Evolutionary conservation across 306 rosid genomes (phyloP).

Genomic region (Lotus japonicus): DNA sequence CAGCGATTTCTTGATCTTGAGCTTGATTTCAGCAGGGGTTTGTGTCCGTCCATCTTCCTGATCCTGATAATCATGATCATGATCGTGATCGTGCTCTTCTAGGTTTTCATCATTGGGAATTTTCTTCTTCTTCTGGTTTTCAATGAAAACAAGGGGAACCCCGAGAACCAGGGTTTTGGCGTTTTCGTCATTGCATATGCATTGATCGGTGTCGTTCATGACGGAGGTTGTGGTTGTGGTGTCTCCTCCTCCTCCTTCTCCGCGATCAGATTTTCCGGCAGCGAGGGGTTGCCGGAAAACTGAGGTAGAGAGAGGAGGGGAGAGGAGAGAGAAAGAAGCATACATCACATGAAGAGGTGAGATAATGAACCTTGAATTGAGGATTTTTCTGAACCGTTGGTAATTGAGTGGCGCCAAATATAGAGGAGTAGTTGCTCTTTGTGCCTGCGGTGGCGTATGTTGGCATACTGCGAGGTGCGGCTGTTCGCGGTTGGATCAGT

Average conservation of each 20-base stretch:
- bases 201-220: slow-evolving; percentile 6
- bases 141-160: neutral
- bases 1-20: slow-evolving; percentile 42
- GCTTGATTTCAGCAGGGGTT: slow-evolving; percentile 26
- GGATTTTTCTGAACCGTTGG: slow-evolving; percentile 27
- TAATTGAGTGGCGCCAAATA: slow-evolving; percentile 31
- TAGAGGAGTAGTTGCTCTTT: slow-evolving; percentile 26
- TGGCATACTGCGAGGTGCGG: too few relatives aligned
- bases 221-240: neutral
- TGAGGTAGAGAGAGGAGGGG: neutral
- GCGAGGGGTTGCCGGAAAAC: slow-evolving; percentile 17
- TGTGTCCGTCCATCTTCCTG: slow-evolving; percentile 14
- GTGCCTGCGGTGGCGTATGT: too few relatives aligned
- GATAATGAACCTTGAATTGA: slow-evolving; percentile 5
- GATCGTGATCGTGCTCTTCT: neutral
- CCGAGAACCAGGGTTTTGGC: neutral
- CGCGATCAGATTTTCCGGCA: slow-evolving; percentile 23
- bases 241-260: neutral
- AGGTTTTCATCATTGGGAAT: neutral
- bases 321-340: neutral
- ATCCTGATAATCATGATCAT: slow-evolving; percentile 15
- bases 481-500: too few relatives aligned
- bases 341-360: neutral
- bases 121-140: neutral
- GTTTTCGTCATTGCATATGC: slow-evolving; percentile 16